Conservation (phyloP, 345 rosid genomes). For the Carallia pectinifolia region DNA sequence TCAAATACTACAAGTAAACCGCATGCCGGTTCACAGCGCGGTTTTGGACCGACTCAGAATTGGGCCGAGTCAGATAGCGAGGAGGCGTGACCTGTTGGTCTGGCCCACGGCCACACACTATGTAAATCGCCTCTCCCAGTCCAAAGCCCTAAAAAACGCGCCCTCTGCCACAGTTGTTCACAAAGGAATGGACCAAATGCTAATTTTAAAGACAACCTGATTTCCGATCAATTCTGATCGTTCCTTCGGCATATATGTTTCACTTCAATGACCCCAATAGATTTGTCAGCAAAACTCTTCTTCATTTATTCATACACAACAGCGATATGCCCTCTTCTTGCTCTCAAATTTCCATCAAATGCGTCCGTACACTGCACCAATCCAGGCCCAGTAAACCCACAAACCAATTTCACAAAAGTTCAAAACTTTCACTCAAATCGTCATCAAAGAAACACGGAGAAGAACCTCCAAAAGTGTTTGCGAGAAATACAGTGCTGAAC, state of each 20-base stretch:
- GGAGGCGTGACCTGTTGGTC: too few species aligned
- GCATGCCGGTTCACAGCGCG: too few species aligned
- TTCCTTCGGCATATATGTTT: conserved; percentile 18
- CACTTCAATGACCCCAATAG: conserved; percentile 11
- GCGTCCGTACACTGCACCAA: conserved; percentile 38
- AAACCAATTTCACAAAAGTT: neutral
- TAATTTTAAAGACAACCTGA: neutral
- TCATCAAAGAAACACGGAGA: neutral
- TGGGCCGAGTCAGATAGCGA: too few species aligned
- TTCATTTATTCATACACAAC: conserved; percentile 17
- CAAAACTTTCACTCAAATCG: conserved; percentile 6
- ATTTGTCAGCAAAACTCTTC: conserved; percentile 15
- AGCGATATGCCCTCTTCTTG: neutral
- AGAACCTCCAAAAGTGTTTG: conserved; percentile 37
- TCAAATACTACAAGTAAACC: too few species aligned
- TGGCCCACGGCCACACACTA: too few species aligned
- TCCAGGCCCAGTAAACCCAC: conserved; percentile 26
- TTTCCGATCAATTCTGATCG: neutral
- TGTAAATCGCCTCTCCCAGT: too few species aligned
- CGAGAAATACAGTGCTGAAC: conserved; percentile 48
- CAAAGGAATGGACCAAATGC: neutral
- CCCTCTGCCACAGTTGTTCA: neutral
- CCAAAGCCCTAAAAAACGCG: neutral
- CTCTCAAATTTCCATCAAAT: conserved; percentile 22
- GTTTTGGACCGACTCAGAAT: too few species aligned